Conservation (phyloP, 2,329 filamentous ascomycete genomes). For the Colletotrichum cordylinicola region DNA sequence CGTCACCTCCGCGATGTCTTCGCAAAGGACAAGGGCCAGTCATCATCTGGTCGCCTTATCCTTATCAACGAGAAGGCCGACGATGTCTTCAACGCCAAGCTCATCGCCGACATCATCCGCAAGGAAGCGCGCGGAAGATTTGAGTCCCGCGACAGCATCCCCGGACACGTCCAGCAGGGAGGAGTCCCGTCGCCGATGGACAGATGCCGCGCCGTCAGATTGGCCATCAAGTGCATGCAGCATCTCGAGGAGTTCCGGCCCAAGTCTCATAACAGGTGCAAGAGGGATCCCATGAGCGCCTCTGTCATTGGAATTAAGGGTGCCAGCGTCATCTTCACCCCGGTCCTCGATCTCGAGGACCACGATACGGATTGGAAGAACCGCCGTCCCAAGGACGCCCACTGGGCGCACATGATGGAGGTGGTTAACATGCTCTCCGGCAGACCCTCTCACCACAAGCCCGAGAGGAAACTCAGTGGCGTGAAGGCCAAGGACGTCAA, state of each 20-base stretch:
- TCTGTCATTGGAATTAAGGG: constrained; percentile 93
- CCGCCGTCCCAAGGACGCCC: constrained; percentile 80
- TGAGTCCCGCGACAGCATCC: constrained; percentile 89
- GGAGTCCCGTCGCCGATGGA: constrained; percentile 96
- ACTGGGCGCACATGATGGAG: constrained; percentile 82
- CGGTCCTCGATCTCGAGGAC: constrained; percentile 81
- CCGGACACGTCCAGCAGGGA: constrained; percentile 93
- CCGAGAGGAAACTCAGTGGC: constrained; percentile 56
- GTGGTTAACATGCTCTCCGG: constrained; percentile 87
- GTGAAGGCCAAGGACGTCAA: constrained; percentile 66
- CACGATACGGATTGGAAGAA: constrained; percentile 93
- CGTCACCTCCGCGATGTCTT: constrained; percentile 88
- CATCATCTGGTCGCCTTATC: constrained; percentile 89
- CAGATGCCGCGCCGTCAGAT: constrained; percentile 85
- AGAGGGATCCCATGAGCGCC: constrained; percentile 74
- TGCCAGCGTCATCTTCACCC: constrained; percentile 85
- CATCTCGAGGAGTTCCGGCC: constrained; percentile 82
- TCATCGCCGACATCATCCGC: constrained; percentile 94
- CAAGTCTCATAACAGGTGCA: constrained; percentile 70
- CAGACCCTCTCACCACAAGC: constrained; percentile 59
- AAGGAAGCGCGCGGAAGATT: constrained; percentile 93
- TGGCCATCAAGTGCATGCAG: constrained; percentile 93
- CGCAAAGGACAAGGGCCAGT: constrained; percentile 82
- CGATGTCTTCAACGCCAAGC: constrained; percentile 86
- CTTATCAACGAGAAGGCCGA: constrained; percentile 97